Evolutionary conservation across 2,329 filamentous ascomycete genomes (phyloP).

Genomic region (Talaromyces islandicus): DNA sequence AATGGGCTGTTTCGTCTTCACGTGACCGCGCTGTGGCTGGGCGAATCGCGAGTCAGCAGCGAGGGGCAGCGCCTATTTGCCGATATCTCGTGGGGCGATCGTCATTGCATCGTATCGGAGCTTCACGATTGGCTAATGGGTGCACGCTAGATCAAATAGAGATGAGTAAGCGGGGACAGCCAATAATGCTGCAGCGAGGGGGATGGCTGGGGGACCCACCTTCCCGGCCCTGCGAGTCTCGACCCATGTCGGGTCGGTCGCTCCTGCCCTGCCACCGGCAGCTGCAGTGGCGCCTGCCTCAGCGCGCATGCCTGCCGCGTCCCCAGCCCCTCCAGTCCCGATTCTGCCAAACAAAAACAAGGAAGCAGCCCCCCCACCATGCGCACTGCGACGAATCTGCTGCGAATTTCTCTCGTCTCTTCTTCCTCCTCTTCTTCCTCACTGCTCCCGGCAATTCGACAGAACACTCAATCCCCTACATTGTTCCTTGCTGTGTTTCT

Average conservation of each 20-base stretch:
- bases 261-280: neutral
- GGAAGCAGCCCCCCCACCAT: slow-evolving; percentile 1
- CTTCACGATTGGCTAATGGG: neutral
- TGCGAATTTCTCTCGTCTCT: neutral
- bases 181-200: neutral
- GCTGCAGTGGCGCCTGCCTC: neutral
- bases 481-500: neutral
- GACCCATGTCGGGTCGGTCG: neutral
- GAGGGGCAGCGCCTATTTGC: neutral
- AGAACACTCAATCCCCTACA: neutral
- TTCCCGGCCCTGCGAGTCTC: neutral
- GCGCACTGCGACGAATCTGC: neutral
- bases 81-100: neutral
- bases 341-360: slow-evolving; percentile 14
- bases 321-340: slow-evolving; percentile 13
- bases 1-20: neutral
- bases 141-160: neutral
- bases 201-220: neutral
- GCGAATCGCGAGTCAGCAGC: slow-evolving; percentile 3
- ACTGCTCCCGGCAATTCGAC: neutral
- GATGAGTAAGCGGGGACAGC: neutral
- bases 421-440: neutral
- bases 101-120: neutral
- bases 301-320: neutral
- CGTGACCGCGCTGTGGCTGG: slow-evolving; percentile 8